Evolutionary conservation across 163 green algal genomes (phyloP).

Genomic region (Prototheca wickerhamii): DNA sequence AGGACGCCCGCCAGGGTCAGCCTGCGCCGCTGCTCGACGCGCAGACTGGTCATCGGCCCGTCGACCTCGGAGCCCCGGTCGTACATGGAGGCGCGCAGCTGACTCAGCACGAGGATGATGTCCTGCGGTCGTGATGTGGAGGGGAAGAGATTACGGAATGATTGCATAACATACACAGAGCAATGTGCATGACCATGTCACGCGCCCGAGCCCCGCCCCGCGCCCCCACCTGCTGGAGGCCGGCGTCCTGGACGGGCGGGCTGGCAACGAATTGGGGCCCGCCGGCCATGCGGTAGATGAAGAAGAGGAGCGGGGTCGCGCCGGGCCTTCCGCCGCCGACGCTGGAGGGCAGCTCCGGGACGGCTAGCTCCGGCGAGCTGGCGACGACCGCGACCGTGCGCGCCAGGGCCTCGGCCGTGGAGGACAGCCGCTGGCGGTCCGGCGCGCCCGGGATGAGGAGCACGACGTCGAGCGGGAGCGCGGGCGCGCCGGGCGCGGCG

Average conservation of each 20-base stretch:
- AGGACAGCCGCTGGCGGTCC: conserved; percentile 30
- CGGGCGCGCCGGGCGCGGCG: neutral
- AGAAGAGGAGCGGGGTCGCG: conserved; percentile 38
- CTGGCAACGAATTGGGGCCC: conserved; percentile 32
- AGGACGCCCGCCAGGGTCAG: conserved; percentile 28
- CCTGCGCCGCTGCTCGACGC: conserved; percentile 15
- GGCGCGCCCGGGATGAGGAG: conserved; percentile 32
- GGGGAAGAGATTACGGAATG: neutral
- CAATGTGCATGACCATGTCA: neutral
- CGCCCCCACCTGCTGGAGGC: conserved; percentile 12
- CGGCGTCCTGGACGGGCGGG: conserved; percentile 1
- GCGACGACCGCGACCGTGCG: conserved; percentile 1
- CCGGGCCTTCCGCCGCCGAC: conserved; percentile 12
- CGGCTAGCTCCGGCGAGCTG: conserved; percentile 4
- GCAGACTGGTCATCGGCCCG: conserved; percentile 26
- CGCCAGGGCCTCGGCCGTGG: conserved; percentile 9
- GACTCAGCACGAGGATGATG: conserved; percentile 16
- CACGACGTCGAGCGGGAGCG: conserved; percentile 9
- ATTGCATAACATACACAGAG: neutral
- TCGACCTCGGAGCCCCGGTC: conserved; percentile 16
- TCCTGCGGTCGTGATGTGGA: conserved; percentile 2
- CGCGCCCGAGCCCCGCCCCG: conserved; percentile 1
- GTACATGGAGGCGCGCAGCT: conserved; percentile 27
- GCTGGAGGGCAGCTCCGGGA: conserved; percentile 10
- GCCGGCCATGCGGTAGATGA: conserved; percentile 20